phyloP scores from a whole-genome alignment of 768 basidiomycete genomes.

The Podaxis pistillaris region DNA sequence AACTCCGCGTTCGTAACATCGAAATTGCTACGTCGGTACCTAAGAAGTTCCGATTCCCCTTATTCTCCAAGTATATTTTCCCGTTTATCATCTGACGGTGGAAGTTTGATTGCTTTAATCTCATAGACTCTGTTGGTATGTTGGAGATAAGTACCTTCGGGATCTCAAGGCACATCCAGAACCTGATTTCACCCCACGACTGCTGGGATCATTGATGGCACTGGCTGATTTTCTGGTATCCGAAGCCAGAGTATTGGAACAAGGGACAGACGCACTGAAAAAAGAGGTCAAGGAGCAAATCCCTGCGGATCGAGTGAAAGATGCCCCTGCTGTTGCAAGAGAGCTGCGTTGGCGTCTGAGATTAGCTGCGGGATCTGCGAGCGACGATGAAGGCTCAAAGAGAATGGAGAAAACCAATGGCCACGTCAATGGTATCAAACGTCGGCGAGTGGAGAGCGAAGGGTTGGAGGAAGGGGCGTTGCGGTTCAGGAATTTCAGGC shows the following conservation, averaged over 20 bases:
- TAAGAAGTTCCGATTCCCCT: conserved; percentile 86
- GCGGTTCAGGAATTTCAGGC: conserved; percentile 66
- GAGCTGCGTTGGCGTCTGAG: conserved; percentile 85
- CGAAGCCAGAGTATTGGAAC: conserved; percentile 73
- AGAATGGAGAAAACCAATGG: conserved; percentile 24
- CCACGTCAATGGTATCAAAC: conserved; percentile 34
- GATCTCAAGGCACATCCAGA: conserved; percentile 57
- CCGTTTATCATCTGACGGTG: not conserved
- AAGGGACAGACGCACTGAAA: conserved; percentile 65
- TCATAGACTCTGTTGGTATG: conserved; percentile 87
- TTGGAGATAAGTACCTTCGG: conserved; percentile 75
- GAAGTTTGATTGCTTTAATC: not conserved
- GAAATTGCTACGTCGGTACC: conserved; percentile 93
- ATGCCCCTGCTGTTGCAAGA: conserved; percentile 75
- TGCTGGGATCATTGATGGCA: conserved; percentile 67
- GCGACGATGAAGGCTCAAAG: conserved; percentile 61
- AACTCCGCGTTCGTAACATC: conserved; percentile 86
- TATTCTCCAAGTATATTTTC: conserved; percentile 63
- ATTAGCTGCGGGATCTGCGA: conserved; percentile 55
- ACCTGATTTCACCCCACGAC: conserved; percentile 40
- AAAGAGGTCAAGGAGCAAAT: conserved; percentile 81
- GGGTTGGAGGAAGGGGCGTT: conserved; percentile 23
- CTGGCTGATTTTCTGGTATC: conserved; percentile 79
- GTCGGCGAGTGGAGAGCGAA: conserved; percentile 39
- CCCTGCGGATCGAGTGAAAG: conserved; percentile 78